These are phyloP conservation scores for Aeschynomene evenia DNA, from an alignment of 306 rosid species.

Conservation along the genomic window DNA sequence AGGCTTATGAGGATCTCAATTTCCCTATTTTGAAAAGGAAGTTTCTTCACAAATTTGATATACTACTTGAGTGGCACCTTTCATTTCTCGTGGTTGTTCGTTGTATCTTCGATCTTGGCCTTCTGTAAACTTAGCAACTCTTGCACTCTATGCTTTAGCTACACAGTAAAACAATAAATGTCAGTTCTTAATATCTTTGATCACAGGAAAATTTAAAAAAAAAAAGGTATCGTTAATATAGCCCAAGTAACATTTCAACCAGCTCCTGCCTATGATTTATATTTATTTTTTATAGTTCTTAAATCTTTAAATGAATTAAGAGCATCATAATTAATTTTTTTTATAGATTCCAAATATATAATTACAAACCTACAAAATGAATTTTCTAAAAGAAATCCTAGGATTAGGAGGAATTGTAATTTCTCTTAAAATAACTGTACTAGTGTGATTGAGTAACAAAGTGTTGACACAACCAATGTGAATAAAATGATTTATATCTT, in stretches of 20 bases:
- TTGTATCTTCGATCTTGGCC: conserved; percentile 47
- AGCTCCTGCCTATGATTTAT: not conserved
- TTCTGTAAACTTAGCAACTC: conserved; percentile 70
- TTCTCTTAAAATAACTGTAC: too few relatives aligned
- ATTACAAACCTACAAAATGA: too few relatives aligned
- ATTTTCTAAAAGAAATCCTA: too few relatives aligned
- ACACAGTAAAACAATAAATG: conserved; percentile 25
- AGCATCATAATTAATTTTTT: too few relatives aligned
- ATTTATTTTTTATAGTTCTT: too few relatives aligned
- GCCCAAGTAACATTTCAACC: not conserved
- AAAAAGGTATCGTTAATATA: too few relatives aligned
- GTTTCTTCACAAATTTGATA: conserved; percentile 21
- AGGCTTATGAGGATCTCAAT: conserved; percentile 24
- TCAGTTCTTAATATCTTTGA: not conserved
- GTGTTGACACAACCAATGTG: too few relatives aligned
- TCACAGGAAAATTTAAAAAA: not conserved
- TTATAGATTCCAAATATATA: too few relatives aligned
- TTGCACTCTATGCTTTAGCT: conserved; percentile 72
- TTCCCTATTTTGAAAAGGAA: not conserved
- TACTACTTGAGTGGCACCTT: not conserved
- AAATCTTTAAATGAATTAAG: too few relatives aligned
- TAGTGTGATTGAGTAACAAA: too few relatives aligned
- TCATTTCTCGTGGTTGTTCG: conserved; percentile 29
- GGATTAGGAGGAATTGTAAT: too few relatives aligned
- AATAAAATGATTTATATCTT: too few relatives aligned